Conservation (phyloP, 1,139 yeast genomes). For the Geotrichum phurueaensis region DNA sequence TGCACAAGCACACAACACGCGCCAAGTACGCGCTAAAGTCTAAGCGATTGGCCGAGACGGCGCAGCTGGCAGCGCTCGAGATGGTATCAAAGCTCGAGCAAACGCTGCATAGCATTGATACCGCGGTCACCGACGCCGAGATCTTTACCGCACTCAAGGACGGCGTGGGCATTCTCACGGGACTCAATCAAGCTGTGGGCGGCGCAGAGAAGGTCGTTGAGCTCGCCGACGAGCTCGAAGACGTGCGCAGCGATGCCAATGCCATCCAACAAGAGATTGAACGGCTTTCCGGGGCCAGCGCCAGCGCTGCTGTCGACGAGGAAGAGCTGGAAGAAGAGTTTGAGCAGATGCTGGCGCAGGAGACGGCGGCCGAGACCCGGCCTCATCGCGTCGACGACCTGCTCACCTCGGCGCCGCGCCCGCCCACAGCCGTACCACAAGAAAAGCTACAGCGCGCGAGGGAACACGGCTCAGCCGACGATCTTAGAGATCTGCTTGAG, state of each 20-base stretch:
- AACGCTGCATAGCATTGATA: constrained; percentile 30
- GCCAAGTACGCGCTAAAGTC: constrained; percentile 32
- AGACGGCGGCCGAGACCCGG: constrained; percentile 13
- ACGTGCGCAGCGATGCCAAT: constrained; percentile 33
- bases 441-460: background rate
- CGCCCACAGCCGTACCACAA: background rate
- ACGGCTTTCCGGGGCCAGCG: constrained; percentile 19
- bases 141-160: constrained; percentile 31
- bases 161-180: constrained; percentile 30
- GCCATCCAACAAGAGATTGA: constrained; percentile 31
- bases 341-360: constrained; percentile 21
- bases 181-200: constrained; percentile 32
- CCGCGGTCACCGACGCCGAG: constrained; percentile 27
- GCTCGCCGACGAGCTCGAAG: constrained; percentile 34
- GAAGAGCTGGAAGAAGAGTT: constrained; percentile 32
- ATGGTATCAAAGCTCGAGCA: constrained; percentile 33
- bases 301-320: constrained; percentile 24
- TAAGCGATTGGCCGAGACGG: constrained; percentile 26
- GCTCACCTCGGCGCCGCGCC: constrained; percentile 5
- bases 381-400: background rate
- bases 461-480: background rate
- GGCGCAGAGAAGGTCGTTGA: constrained; percentile 36
- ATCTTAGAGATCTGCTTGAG: constrained; percentile 7
- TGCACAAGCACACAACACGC: constrained; percentile 22
- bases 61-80: constrained; percentile 29